phyloP scores from a whole-genome alignment of 352 stramenopile genomes.

The Peronosclerospora sorghi region DNA sequence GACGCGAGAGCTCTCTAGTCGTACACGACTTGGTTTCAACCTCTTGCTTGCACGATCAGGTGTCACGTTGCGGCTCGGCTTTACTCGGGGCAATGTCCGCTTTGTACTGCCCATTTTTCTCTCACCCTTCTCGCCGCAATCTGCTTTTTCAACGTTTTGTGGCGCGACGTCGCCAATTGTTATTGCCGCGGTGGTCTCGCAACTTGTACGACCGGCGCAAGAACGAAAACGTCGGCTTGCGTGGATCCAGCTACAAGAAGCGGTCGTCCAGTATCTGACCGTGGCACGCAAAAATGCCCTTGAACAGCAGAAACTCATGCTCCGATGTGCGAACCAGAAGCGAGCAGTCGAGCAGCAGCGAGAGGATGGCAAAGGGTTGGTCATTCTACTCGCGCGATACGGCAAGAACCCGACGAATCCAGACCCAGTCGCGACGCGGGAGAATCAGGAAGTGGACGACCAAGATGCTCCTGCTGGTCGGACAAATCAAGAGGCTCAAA shows the following conservation, averaged over 20 bases:
- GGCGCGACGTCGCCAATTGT: slow-evolving; percentile 63
- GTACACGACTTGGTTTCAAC: slow-evolving; percentile 46
- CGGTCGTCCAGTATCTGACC: slow-evolving; percentile 47
- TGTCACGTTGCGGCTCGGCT: slow-evolving; percentile 56
- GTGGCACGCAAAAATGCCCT: slow-evolving; percentile 37
- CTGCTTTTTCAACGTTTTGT: slow-evolving; percentile 62
- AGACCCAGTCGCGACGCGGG: slow-evolving; percentile 21
- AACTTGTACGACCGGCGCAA: slow-evolving; percentile 57
- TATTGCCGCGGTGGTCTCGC: slow-evolving; percentile 45
- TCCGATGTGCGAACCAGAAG: slow-evolving; percentile 48
- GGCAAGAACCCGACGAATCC: slow-evolving; percentile 59
- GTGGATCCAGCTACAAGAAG: slow-evolving; percentile 31
- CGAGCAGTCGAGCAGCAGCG: slow-evolving; percentile 32
- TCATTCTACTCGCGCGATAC: slow-evolving; percentile 66
- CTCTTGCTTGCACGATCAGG: slow-evolving; percentile 41
- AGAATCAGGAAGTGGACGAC: slow-evolving; percentile 14
- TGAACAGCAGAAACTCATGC: slow-evolving; percentile 71
- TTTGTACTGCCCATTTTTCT: slow-evolving; percentile 80
- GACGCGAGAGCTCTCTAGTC: slow-evolving; percentile 46
- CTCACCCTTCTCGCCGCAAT: slow-evolving; percentile 55
- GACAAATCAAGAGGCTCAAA: slow-evolving; percentile 11
- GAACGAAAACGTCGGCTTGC: slow-evolving; percentile 43
- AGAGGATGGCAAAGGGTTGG: slow-evolving; percentile 37
- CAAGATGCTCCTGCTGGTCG: slow-evolving; percentile 2
- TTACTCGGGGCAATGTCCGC: slow-evolving; percentile 66